phyloP scores from a whole-genome alignment of 2,329 filamentous ascomycete species.

The Fusarium torulosum region DNA sequence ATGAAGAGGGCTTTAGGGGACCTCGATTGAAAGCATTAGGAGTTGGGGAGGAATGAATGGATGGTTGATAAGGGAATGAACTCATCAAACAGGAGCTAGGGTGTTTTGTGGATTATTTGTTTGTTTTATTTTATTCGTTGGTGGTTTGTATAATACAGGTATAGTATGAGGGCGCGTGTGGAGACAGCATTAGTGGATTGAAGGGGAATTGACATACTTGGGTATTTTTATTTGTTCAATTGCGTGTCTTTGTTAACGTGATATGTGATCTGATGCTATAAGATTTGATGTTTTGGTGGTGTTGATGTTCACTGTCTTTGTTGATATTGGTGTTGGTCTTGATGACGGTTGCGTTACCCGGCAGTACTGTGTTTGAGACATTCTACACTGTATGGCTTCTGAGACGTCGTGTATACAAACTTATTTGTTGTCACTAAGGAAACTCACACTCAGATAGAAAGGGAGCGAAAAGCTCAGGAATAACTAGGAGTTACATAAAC shows the following conservation, averaged over 20 bases:
- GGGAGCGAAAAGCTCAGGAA: background rate
- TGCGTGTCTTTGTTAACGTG: background rate
- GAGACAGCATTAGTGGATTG: slow-evolving; percentile 15
- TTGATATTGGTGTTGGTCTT: background rate
- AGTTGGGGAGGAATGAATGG: slow-evolving; percentile 19
- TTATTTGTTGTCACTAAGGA: background rate
- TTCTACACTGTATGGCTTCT: background rate
- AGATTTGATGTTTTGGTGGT: too few species aligned
- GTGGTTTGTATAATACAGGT: slow-evolving; percentile 43
- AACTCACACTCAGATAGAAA: background rate
- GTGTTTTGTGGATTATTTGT: slow-evolving; percentile 39
- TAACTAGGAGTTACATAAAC: background rate
- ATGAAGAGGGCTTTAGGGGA: slow-evolving; percentile 59
- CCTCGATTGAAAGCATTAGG: slow-evolving; percentile 40
- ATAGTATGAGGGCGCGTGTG: slow-evolving; percentile 31
- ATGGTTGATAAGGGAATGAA: slow-evolving; percentile 21
- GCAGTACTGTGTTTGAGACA: background rate
- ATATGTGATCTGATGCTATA: too few species aligned
- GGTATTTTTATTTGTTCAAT: slow-evolving; percentile 6
- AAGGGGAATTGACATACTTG: slow-evolving; percentile 25
- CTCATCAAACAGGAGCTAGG: slow-evolving; percentile 41
- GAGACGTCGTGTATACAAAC: background rate
- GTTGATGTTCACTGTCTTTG: too few species aligned
- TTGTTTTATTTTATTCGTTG: slow-evolving; percentile 9
- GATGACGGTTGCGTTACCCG: background rate